These are phyloP conservation scores for Gryganskiella cystojenkinii DNA, from an alignment of 192 early-diverging fungal species.

Conservation along the genomic window DNA sequence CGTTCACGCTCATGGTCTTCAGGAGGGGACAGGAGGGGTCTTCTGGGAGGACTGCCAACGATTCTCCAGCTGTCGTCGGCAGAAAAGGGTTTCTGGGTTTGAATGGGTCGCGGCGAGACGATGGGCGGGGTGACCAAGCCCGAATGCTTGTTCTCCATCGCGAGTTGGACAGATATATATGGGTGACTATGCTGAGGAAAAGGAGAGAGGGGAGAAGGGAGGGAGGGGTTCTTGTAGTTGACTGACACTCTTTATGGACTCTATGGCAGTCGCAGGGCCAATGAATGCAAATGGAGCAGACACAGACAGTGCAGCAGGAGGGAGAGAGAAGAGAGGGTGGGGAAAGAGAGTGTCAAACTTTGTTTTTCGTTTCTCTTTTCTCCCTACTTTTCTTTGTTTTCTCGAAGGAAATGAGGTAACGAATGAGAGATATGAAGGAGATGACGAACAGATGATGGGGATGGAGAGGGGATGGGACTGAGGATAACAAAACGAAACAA, in stretches of 20 bases:
- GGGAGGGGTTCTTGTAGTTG: not conserved
- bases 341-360: too few species aligned
- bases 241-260: not conserved
- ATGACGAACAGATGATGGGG: not conserved
- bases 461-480: not conserved
- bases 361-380: too few species aligned
- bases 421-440: too few species aligned
- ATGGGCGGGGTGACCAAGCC: conserved; percentile 47
- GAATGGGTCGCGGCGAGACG: conserved; percentile 48
- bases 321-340: too few species aligned
- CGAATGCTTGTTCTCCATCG: conserved; percentile 43
- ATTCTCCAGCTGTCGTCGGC: conserved; percentile 63
- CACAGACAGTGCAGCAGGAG: too few species aligned
- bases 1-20: conserved; percentile 30
- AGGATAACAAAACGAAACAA: not conserved
- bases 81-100: conserved; percentile 28
- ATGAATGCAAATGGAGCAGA: not conserved
- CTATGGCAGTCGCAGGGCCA: not conserved
- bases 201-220: too few species aligned
- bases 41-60: conserved; percentile 68
- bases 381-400: too few species aligned
- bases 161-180: not conserved
- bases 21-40: conserved; percentile 63
- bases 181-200: too few species aligned
- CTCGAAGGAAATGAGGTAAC: too few species aligned